Base-by-base conservation (phyloP, 805 yeast species). In the Wickerhamomyces strasburgensis region DNA sequence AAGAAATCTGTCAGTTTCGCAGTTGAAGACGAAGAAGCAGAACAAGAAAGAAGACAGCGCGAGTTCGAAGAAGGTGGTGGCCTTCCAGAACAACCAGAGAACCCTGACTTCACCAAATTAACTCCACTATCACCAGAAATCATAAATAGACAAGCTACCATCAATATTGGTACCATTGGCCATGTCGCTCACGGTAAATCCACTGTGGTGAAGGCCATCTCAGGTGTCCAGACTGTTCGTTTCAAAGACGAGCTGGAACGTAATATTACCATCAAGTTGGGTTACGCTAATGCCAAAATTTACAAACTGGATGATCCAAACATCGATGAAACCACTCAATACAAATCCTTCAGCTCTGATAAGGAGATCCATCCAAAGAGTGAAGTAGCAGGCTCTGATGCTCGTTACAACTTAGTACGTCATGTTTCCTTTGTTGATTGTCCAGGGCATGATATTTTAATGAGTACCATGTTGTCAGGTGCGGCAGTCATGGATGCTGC, bases 401-500 rank as follows among this genome's bases (percentile, higher is more conserved):
- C 95, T 38, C 84, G 95, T 60, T 89, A 88, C 67, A 76, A 77
- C 55, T 74, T 93, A 52, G 79, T 88, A 29, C 87, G 99, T 67
- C 99, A 93, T 62, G 98, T 93, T 37, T 87, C 96, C 9, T 94
- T 94, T 57, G 98, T 94, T 44, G 99, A 93, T 73, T 94, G 98
- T 73, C 99, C 99, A 43, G 99, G 99, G 65, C 99, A 93, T 84
- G 99, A 93, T 73, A 94, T 93, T 71, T 81, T 93, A 64, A 93
- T 93, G 99, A 88, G 97, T 75, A 93, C 99, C 50, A 93, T 93
- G 99, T 80, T 93, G 78, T 89, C 98, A 32, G 99, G 99, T 62
- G 99, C 99, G 26, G 99, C 99, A 14, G 99, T 93, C 48, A 93
- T 93, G 99, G 99, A 93, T 67, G 99, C 99, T 39, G 99, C 99